These are phyloP conservation scores for Recurvomyces mirabilis DNA, from an alignment of 495 filamentous ascomycete species.

Conservation along the genomic window DNA sequence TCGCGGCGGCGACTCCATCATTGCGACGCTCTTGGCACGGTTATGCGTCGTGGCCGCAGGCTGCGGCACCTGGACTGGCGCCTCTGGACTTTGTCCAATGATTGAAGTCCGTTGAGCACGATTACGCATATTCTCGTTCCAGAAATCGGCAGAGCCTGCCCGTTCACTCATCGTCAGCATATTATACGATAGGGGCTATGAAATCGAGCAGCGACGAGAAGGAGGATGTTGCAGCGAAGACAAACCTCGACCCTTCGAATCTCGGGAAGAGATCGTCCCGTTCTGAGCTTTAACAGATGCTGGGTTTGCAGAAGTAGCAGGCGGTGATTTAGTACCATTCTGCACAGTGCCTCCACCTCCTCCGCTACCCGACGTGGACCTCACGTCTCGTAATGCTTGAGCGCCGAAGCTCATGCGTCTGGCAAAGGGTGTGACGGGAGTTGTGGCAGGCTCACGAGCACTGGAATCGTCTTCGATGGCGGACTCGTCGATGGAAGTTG, in stretches of 20 bases:
- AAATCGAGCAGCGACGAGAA: slow-evolving; percentile 6
- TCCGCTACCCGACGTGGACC: slow-evolving; percentile 33
- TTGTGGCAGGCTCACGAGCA: slow-evolving; percentile 17
- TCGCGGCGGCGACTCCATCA: slow-evolving; percentile 50
- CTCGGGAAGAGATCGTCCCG: slow-evolving; percentile 34
- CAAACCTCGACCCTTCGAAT: slow-evolving; percentile 40
- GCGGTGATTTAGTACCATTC: slow-evolving; percentile 23
- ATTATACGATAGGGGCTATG: slow-evolving; percentile 12
- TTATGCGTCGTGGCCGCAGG: slow-evolving; percentile 26
- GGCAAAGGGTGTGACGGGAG: slow-evolving; percentile 61
- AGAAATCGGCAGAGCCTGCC: slow-evolving; percentile 65
- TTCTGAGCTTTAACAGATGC: slow-evolving; percentile 14
- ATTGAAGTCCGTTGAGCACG: slow-evolving; percentile 76
- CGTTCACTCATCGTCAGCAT: slow-evolving; percentile 49
- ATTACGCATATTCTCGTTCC: slow-evolving; percentile 84
- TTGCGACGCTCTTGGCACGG: slow-evolving; percentile 46
- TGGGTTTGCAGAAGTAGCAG: slow-evolving; percentile 9
- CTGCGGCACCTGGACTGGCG: slow-evolving; percentile 13
- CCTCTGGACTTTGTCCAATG: slow-evolving; percentile 26
- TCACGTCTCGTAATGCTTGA: slow-evolving; percentile 64
- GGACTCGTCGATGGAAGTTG: slow-evolving; percentile 72
- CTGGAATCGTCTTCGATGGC: slow-evolving; percentile 65
- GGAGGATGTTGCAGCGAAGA: slow-evolving; percentile 25
- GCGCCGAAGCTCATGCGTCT: slow-evolving; percentile 88
- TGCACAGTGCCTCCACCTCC: slow-evolving; percentile 15